These are phyloP conservation scores for Ascochyta koolunga DNA, from an alignment of 2,329 filamentous ascomycete species.

Conservation along the genomic window DNA sequence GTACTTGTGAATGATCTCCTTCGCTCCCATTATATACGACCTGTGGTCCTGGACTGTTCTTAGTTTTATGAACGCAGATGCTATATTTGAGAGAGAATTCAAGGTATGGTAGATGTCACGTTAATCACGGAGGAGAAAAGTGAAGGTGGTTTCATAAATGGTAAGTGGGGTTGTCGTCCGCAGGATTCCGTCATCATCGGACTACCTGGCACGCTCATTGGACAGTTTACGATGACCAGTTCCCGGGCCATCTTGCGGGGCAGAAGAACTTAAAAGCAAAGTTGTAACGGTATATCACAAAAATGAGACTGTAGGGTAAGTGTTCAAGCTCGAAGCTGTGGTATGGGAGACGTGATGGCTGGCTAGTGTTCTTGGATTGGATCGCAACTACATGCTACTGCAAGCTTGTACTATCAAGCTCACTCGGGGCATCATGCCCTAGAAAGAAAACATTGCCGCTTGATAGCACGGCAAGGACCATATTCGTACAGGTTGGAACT, in stretches of 20 bases:
- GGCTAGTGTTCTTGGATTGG: constrained; percentile 5
- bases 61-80: not conserved
- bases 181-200: constrained; percentile 7
- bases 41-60: not conserved
- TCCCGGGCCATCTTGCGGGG: no score
- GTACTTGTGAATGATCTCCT: constrained; percentile 41
- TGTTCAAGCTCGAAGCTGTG: no score
- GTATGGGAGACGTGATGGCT: no score
- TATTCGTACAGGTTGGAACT: not conserved
- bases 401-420: constrained; percentile 2
- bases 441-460: not conserved
- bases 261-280: no score
- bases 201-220: not conserved
- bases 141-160: no score
- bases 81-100: no score
- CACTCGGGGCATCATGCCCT: not conserved
- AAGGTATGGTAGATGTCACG: no score
- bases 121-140: no score
- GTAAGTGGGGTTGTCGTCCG: constrained; percentile 11
- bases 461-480: not conserved
- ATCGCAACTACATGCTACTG: not conserved
- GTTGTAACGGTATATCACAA: no score
- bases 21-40: constrained; percentile 1
- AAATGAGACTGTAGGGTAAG: no score
- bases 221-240: no score